Evolutionary conservation across 2,329 filamentous ascomycete species (phyloP).

Genomic region (Ceratocystis harringtonii): DNA sequence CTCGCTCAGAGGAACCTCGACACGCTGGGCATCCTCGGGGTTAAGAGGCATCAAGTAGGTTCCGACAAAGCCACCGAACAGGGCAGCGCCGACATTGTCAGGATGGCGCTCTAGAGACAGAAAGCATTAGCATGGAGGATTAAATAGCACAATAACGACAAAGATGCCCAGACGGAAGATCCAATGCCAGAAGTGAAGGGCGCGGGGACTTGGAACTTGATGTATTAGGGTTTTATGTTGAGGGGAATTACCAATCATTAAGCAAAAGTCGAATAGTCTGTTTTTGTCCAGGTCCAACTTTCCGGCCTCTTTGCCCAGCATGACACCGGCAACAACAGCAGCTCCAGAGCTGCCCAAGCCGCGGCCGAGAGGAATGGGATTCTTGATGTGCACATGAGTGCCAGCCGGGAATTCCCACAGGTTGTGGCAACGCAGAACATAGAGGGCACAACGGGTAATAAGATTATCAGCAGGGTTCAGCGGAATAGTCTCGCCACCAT

Average conservation of each 20-base stretch:
- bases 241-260: conserved; percentile 66
- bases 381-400: conserved; percentile 88
- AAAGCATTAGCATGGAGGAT: neutral
- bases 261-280: conserved; percentile 81
- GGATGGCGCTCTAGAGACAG: conserved; percentile 55
- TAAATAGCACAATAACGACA: neutral
- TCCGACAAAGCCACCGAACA: conserved; percentile 92
- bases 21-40: conserved; percentile 75
- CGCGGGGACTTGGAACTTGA: neutral
- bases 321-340: conserved; percentile 88
- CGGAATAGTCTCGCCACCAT: conserved; percentile 51
- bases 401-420: conserved; percentile 69
- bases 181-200: neutral
- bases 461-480: conserved; percentile 78
- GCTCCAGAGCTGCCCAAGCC: conserved; percentile 92
- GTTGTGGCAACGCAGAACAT: conserved; percentile 84
- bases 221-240: neutral
- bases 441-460: conserved; percentile 84
- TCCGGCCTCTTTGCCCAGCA: conserved; percentile 79
- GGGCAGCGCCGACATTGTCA: conserved; percentile 85
- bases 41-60: conserved; percentile 89
- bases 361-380: conserved; percentile 83
- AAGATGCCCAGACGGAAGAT: neutral
- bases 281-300: conserved; percentile 60
- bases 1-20: conserved; percentile 87